Base-by-base conservation (phyloP, 2,329 filamentous ascomycete genomes). In the Coniochaeta pulveracea region DNA sequence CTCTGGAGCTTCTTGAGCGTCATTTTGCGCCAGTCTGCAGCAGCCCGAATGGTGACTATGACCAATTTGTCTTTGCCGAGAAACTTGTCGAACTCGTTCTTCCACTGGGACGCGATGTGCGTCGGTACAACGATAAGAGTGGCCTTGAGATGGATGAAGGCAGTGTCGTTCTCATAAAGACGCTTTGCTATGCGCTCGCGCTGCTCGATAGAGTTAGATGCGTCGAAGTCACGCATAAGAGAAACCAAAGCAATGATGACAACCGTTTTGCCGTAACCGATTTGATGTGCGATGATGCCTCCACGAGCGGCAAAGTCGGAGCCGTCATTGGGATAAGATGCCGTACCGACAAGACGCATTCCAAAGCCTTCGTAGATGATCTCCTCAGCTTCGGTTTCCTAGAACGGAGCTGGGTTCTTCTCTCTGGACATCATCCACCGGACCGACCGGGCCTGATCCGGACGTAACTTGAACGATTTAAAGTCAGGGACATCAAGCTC, bases 191-290 rank as follows among this genome's bases (percentile, higher is more conserved):
- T 22, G 9, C 17, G 15, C 2, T 9, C 14, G 3, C 54, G 40
- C 8, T 43, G 24, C 0, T 19, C 2, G 5, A 47, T 29, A 9
- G 49, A 54, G 1, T 37, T 10, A 0, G 3, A n/a, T 2, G 30
- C 15, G 30, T 55, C 51, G 11, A 46, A 48, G 0, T 36, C 2
- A 5, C 39, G 26, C 33, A 51, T 50, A 6, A 36, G 37, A 16
- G 55, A 51, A 6, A 61, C 47, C 4, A 63, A 44, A 2, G 52
- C 58, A 10, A 64, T 49, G 5, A 46, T 54, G 17, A 61, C 44
- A 4, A 63, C 49, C 0, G 61, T 65, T 43, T 65, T 65, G 2
- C 61, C 61, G 34, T 56, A 64, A 11, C 61, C 61, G 10, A 64
- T 56, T 18, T 62, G 52, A 26, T 64, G 60, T 2, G 60, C 61